Evolutionary conservation across 2,329 filamentous ascomycete species (phyloP).

Genomic region (Huntiella omanensis): DNA sequence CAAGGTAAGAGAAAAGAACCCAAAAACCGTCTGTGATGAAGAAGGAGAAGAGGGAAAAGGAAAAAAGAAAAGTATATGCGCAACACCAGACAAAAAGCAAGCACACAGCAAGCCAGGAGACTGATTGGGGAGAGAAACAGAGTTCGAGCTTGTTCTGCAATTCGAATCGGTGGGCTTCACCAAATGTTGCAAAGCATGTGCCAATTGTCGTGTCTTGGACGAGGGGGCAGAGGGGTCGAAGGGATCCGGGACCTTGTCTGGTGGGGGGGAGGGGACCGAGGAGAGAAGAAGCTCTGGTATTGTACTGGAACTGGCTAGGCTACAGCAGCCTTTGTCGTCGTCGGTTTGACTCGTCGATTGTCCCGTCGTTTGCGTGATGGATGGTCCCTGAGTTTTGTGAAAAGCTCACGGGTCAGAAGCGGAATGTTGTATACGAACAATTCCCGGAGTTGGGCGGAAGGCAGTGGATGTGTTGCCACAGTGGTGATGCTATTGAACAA

Average conservation of each 20-base stretch:
- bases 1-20: no score
- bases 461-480: no score
- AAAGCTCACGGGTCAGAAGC: no score
- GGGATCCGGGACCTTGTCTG: not conserved
- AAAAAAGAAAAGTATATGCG: slow-evolving; percentile 1
- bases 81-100: slow-evolving; percentile 4
- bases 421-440: no score
- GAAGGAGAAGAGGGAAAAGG: not conserved
- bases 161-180: not conserved
- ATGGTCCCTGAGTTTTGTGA: no score
- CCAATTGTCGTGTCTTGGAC: not conserved
- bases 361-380: no score
- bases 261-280: not conserved
- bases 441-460: no score
- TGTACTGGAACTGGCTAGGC: not conserved
- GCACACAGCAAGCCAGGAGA: not conserved
- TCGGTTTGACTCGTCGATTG: no score
- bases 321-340: no score
- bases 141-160: not conserved
- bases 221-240: not conserved
- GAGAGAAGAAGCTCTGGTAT: not conserved
- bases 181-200: no score
- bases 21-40: not conserved
- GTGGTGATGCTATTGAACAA: no score
- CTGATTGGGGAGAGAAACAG: not conserved